phyloP scores from a whole-genome alignment of 176 grass and related monocot species.

The Cenchrus americanus region DNA sequence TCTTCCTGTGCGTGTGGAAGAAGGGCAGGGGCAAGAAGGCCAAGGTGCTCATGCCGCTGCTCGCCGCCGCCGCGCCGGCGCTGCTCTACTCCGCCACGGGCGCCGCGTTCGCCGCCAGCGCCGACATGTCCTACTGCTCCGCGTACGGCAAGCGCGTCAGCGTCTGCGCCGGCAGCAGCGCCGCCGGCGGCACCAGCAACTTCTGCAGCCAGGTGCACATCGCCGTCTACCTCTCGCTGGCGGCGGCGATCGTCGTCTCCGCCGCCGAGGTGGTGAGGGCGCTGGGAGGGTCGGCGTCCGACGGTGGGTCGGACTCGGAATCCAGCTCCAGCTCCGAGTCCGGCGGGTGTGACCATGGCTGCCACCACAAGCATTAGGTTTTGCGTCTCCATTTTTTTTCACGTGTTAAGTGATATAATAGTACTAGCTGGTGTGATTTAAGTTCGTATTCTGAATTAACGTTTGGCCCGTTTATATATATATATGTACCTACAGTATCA shows the following conservation, averaged over 20 bases:
- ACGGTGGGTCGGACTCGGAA: neutral
- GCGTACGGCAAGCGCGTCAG: conserved; percentile 31
- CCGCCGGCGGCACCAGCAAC: neutral
- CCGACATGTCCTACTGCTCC: conserved; percentile 46
- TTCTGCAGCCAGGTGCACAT: conserved; percentile 54
- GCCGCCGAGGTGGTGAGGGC: conserved; percentile 24
- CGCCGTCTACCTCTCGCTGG: conserved; percentile 41
- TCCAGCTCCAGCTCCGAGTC: conserved; percentile 36
- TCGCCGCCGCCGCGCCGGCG: conserved; percentile 37
- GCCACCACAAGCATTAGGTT: conserved; percentile 51
- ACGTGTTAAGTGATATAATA: no score
- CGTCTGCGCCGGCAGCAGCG: conserved; percentile 22
- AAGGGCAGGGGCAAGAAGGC: neutral
- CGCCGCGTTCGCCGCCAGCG: conserved; percentile 26
- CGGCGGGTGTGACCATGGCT: conserved; percentile 25
- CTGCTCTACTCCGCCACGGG: conserved; percentile 51
- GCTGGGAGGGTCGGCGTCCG: neutral
- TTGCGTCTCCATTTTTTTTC: neutral
- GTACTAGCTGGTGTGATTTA: neutral
- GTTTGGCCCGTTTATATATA: neutral
- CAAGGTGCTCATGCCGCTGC: conserved; percentile 27
- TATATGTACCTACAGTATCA: neutral
- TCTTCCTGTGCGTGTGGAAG: conserved; percentile 53
- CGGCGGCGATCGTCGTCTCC: conserved; percentile 11
- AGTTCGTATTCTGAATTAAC: neutral